Conservation (phyloP, 345 rosid species). For the Carallia pectinifolia region DNA sequence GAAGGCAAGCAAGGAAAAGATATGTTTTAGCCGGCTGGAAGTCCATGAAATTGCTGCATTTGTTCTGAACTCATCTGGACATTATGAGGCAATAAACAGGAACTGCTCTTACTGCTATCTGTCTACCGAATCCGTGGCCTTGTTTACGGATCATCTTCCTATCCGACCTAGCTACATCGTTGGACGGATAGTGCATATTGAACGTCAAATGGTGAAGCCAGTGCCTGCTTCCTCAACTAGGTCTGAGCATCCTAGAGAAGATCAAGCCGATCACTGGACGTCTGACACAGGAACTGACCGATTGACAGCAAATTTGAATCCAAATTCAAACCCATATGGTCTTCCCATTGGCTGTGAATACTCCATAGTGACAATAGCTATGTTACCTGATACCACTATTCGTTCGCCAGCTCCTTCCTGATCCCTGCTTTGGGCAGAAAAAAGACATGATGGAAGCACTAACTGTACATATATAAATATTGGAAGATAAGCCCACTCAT, state of each 20-base stretch:
- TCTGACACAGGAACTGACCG: conserved; percentile 53
- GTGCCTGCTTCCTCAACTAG: conserved; percentile 36
- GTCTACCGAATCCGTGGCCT: conserved; percentile 89
- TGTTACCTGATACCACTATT: conserved; percentile 86
- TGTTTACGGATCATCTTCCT: conserved; percentile 86
- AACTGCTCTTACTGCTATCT: conserved; percentile 70
- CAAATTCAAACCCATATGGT: conserved; percentile 63
- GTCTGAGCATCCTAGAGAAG: conserved; percentile 39
- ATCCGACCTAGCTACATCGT: conserved; percentile 74
- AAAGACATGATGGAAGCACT: conserved; percentile 75
- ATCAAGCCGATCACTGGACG: conserved; percentile 40
- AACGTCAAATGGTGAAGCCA: conserved; percentile 69
- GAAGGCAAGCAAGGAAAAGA: conserved; percentile 91
- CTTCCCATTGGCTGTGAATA: conserved; percentile 85
- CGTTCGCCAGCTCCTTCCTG: conserved; percentile 81
- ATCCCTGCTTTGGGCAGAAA: conserved; percentile 63
- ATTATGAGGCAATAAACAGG: conserved; percentile 83
- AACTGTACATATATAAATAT: conserved; percentile 40
- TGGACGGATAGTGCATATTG: conserved; percentile 91
- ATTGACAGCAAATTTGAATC: conserved; percentile 52
- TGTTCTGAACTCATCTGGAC: conserved; percentile 69
- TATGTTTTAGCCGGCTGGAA: conserved; percentile 80
- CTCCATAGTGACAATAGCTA: conserved; percentile 92
- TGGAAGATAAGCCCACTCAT: conserved; percentile 2
- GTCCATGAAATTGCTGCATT: conserved; percentile 94